These are phyloP conservation scores for Phytopythium kandeliae DNA, from an alignment of 352 stramenopile genomes.

Conservation along the genomic window DNA sequence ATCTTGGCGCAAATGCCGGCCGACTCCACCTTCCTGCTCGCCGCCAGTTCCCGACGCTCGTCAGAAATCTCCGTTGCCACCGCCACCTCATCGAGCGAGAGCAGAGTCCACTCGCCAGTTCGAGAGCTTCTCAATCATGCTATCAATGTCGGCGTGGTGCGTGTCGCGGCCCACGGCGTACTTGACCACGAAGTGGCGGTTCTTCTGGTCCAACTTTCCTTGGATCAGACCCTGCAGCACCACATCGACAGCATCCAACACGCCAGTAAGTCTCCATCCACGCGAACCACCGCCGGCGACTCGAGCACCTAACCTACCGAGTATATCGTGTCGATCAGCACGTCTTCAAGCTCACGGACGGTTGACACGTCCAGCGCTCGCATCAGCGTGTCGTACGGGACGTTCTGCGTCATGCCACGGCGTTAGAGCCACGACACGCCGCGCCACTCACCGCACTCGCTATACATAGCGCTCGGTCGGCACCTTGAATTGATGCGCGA, in stretches of 20 bases:
- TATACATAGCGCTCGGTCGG: background rate
- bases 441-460: background rate
- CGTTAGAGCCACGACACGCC: constrained; percentile 2
- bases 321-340: constrained; percentile 93
- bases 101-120: constrained; percentile 44
- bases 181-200: constrained; percentile 72
- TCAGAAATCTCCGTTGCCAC: no score
- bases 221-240: constrained; percentile 68
- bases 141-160: constrained; percentile 74
- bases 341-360: constrained; percentile 88
- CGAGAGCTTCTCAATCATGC: constrained; percentile 85
- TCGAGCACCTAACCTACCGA: constrained; percentile 33
- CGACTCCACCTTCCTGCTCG: constrained; percentile 49
- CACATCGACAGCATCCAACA: background rate
- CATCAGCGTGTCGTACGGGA: constrained; percentile 81
- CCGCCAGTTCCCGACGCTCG: background rate
- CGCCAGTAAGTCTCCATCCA: no score
- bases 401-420: constrained; percentile 28
- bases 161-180: constrained; percentile 88
- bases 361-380: constrained; percentile 67
- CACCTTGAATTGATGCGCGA: constrained; percentile 82
- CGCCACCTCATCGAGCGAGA: background rate
- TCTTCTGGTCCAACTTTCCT: constrained; percentile 90
- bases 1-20: constrained; percentile 56
- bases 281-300: no score